These are phyloP conservation scores for Pseudonitzschia multistriata DNA, from an alignment of 108 stramenopile genomes.

Conservation along the genomic window DNA sequence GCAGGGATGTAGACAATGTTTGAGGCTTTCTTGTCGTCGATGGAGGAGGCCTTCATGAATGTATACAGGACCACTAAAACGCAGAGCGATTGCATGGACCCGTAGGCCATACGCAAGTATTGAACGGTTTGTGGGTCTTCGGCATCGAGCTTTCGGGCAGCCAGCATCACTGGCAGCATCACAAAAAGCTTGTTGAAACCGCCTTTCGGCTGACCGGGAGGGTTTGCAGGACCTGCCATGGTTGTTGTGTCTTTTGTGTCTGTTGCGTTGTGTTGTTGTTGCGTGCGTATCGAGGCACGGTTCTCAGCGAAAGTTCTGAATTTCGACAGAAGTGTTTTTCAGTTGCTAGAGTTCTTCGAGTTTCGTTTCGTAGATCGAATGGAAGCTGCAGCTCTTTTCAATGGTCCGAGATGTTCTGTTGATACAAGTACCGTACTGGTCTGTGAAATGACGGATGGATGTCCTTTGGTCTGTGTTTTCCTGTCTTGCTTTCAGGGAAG, in stretches of 20 bases:
- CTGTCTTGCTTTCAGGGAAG: too few relatives aligned
- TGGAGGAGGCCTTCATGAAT: slow-evolving; percentile 50
- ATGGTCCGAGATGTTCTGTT: too few relatives aligned
- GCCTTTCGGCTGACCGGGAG: slow-evolving; percentile 1
- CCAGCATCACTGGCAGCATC: slow-evolving; percentile 87
- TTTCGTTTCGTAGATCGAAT: too few relatives aligned
- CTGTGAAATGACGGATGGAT: too few relatives aligned
- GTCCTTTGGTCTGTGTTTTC: too few relatives aligned
- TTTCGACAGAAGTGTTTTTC: too few relatives aligned
- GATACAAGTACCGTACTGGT: too few relatives aligned
- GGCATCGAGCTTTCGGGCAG: slow-evolving; percentile 80
- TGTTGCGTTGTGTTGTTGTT: background rate
- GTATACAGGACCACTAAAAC: slow-evolving; percentile 58
- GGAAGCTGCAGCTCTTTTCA: too few relatives aligned
- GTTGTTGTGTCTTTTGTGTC: background rate
- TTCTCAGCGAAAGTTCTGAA: too few relatives aligned
- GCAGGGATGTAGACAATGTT: slow-evolving; percentile 72
- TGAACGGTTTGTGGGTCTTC: slow-evolving; percentile 81
- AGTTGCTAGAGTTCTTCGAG: too few relatives aligned
- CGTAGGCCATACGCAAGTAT: slow-evolving; percentile 69
- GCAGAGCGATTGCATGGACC: slow-evolving; percentile 56
- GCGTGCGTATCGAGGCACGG: too few relatives aligned
- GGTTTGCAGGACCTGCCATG: slow-evolving; percentile 6
- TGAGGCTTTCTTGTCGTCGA: slow-evolving; percentile 32
- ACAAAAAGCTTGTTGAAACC: slow-evolving; percentile 70